Percentiles rank a stretch among this genome's conserved stretches.
Evolutionary conservation across 2,329 filamentous ascomycete species (phyloP).

Genomic region (Dothiorella sarmentorum): DNA sequence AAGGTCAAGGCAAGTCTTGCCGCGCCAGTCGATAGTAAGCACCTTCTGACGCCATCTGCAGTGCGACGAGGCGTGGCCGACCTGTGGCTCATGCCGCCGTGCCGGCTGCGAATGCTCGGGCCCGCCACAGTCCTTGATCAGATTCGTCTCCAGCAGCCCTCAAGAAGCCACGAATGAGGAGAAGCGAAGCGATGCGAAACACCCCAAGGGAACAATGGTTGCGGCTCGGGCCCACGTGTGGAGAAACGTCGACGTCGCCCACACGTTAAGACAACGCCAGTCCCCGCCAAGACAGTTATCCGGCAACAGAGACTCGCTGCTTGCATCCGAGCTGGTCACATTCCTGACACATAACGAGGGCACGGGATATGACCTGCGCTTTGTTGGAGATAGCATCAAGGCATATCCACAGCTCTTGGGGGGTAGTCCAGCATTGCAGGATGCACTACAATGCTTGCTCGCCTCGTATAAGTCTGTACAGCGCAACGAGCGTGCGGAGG

Average conservation of each 20-base stretch:
- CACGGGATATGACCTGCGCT: not conserved
- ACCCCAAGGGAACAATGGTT: too few species aligned
- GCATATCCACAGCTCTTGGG: not conserved
- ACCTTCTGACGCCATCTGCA: not conserved
- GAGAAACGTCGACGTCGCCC: too few species aligned
- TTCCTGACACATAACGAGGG: not conserved
- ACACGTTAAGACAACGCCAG: not conserved
- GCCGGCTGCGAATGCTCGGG: not conserved
- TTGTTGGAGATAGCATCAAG: not conserved
- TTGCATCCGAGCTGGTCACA: not conserved
- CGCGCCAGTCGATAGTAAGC: not conserved
- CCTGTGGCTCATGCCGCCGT: not conserved
- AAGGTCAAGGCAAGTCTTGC: not conserved
- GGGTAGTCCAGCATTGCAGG: not conserved
- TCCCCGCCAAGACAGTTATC: not conserved
- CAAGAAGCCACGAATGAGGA: not conserved
- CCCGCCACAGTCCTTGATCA: not conserved
- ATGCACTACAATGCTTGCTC: not conserved
- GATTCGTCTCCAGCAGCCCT: not conserved
- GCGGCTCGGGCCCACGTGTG: too few species aligned
- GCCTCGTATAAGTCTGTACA: not conserved
- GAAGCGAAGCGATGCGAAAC: not conserved
- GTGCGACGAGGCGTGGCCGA: not conserved
- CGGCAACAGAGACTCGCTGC: not conserved
- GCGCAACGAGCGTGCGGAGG: not conserved